These are phyloP conservation scores for Hordeum vulgare DNA, from an alignment of 176 grass and related monocot species.

Conservation along the genomic window MorexV3_pseudomolecules_assembly NC_058521.1:609481008-609481507, in stretches of 20 bases:
- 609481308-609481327: conserved; percentile 69
- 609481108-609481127: neutral
- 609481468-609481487: neutral
- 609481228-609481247: conserved; percentile 50
- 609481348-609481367: neutral
- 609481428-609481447: neutral
- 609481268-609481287: conserved; percentile 82
- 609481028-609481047: neutral
- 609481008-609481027: neutral
- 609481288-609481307: conserved; percentile 62
- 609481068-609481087: neutral
- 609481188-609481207: conserved; percentile 58
- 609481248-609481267: conserved; percentile 68
- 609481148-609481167: neutral
- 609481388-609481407: neutral
- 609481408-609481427: neutral
- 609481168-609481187: conserved; percentile 71
- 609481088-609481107: neutral
- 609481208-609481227: conserved; percentile 52
- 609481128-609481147: neutral
- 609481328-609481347: conserved; percentile 28
- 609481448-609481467: neutral
- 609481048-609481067: neutral
- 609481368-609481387: neutral
- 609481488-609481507: neutral